Evolutionary conservation across 129 eudicot genomes (phyloP).

Genomic region (Helianthus annuus): DNA sequence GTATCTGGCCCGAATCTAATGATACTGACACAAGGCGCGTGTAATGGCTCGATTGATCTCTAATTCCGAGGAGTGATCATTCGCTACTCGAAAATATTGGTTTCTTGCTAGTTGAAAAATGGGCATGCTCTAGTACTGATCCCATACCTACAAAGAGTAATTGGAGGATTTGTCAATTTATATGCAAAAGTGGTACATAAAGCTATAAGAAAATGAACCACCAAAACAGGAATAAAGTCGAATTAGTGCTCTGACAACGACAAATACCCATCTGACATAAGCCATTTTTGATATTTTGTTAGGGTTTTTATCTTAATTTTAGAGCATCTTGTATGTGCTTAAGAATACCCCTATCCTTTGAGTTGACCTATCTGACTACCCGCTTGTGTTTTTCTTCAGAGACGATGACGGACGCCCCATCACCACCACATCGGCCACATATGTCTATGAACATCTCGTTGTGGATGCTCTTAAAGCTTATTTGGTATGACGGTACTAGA

Average conservation of each 20-base stretch:
- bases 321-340: too few species aligned
- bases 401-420: too few species aligned
- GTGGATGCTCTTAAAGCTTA: too few species aligned
- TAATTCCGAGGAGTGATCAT: slow-evolving; percentile 23
- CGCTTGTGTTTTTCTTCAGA: too few species aligned
- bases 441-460: too few species aligned
- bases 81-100: neutral
- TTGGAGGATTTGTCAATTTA: slow-evolving; percentile 27
- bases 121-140: slow-evolving; percentile 39
- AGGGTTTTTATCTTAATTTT: neutral
- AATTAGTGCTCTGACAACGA: slow-evolving; percentile 27
- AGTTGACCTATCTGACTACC: too few species aligned
- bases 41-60: neutral
- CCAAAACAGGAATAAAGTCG: slow-evolving; percentile 28
- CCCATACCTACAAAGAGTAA: slow-evolving; percentile 53
- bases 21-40: slow-evolving; percentile 7
- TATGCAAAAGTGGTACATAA: slow-evolving; percentile 30
- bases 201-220: slow-evolving; percentile 19
- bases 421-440: too few species aligned
- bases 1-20: slow-evolving; percentile 11
- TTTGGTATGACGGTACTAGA: neutral
- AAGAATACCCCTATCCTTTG: too few species aligned
- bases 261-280: slow-evolving; percentile 25
- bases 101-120: slow-evolving; percentile 30
- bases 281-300: neutral